These are phyloP conservation scores for Tolypocladium cylindrosporum DNA, from an alignment of 2,329 filamentous ascomycete species.

Conservation along the genomic window DNA sequence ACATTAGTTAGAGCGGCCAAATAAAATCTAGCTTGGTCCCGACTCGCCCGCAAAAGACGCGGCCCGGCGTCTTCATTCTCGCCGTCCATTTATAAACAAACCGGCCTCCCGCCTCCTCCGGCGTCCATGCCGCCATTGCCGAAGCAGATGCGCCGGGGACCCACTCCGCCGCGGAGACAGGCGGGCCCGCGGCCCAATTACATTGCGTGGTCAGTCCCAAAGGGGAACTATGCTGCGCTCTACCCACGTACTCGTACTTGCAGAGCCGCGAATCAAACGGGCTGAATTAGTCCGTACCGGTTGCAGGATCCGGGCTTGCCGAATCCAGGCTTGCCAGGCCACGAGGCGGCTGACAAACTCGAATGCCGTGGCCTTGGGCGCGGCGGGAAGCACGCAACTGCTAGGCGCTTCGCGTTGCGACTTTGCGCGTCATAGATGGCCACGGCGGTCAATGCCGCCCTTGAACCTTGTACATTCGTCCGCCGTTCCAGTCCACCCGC, in stretches of 20 bases:
- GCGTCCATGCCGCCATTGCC: too few species aligned
- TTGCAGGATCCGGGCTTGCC: too few species aligned
- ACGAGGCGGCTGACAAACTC: not conserved
- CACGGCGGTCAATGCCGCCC: not conserved
- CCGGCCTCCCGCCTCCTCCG: not conserved
- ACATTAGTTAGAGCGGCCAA: not conserved
- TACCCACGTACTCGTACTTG: not conserved
- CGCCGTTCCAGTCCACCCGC: too few species aligned
- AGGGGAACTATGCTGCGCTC: not conserved
- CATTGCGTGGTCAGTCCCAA: not conserved
- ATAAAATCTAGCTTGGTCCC: not conserved
- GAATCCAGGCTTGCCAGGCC: too few species aligned
- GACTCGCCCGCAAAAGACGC: too few species aligned
- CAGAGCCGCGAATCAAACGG: not conserved
- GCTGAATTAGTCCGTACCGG: not conserved
- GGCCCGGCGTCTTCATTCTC: not conserved
- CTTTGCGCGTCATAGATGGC: not conserved
- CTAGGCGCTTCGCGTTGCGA: too few species aligned
- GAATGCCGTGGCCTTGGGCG: not conserved
- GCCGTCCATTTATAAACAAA: not conserved
- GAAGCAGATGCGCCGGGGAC: not conserved
- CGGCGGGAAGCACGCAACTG: not conserved
- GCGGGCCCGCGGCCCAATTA: not conserved
- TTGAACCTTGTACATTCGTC: not conserved
- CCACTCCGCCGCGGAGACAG: not conserved